Base-by-base conservation (phyloP, 805 yeast species). In the Candida glaebosa region DNA sequence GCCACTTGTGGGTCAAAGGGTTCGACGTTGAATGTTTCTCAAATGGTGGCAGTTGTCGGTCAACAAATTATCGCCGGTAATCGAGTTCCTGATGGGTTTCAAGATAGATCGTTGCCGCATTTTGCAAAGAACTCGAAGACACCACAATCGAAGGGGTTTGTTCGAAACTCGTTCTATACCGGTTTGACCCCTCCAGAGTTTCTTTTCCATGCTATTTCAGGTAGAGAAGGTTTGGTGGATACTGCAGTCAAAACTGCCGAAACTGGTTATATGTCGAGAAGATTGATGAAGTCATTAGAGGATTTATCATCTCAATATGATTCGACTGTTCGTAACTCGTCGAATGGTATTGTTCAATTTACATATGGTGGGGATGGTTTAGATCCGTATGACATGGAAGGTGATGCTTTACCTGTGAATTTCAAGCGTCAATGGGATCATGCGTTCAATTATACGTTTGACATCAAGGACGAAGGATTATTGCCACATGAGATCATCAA, bases 41-140 rank as follows among this genome's bases (percentile, higher is more conserved):
- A 93, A 72, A 93, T 93, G 99, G 98, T 93, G 76, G 99, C 99
- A 0, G 96, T 91, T 60, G 99, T 93, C 20, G 99, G 99, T 41
- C 99, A 93, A 70, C 99, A 93, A 67, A 93, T 93, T 71, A 93
- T 93, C 53, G 83, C 96, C 3, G 99, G 99, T 65, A 87, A 88
- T 61, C 95, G 99, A 78, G 99, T 93, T 47, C 98, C 99, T 18
- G 96, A 93, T 74, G 99, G 99, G n/a, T 93, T 93, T 76, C 98
- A 93, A 65, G 98, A 93, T 68, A 82, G 99, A 66, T 88, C 99
- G 0, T 71, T 93, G 52, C 99, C 99, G 9, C 99, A 93, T 68
- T 93, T 93, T 71, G 81, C 87, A 37, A 93, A 95, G 66, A 86
- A 86, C 64, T 90, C 98, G 50, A 90, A 91, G 62, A 87, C 97